Evolutionary conservation across 805 yeast species (phyloP).

Genomic region (Yarrowia divulgata): DNA sequence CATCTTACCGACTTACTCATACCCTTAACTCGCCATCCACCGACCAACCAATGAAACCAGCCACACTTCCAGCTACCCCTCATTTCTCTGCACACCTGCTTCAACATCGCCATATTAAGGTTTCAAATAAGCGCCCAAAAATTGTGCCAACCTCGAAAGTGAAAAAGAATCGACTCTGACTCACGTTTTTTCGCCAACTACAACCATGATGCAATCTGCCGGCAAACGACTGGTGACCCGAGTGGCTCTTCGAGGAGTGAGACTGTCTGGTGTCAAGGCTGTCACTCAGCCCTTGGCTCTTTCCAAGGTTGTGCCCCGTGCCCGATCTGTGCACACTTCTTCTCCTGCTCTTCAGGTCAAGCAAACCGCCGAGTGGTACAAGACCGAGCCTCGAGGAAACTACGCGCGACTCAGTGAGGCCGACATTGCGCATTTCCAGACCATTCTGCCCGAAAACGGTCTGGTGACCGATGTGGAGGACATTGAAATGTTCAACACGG

Average conservation of each 20-base stretch:
- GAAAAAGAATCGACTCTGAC: not conserved
- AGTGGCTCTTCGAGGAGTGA: not conserved
- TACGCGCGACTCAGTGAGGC: conserved; percentile 61
- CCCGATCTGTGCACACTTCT: conserved; percentile 7
- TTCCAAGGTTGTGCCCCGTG: not conserved
- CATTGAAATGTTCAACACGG: conserved; percentile 72
- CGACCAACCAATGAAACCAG: no score
- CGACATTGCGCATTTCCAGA: conserved; percentile 68
- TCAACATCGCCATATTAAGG: conserved; percentile 14
- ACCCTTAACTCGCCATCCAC: no score
- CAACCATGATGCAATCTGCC: conserved; percentile 22
- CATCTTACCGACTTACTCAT: no score
- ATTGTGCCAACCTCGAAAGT: no score
- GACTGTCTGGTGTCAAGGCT: not conserved
- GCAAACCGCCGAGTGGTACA: conserved; percentile 75
- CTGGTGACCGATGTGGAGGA: conserved; percentile 47
- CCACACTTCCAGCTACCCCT: not conserved
- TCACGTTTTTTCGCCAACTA: not conserved
- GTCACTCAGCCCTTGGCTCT: not conserved
- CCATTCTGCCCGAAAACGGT: conserved; percentile 61
- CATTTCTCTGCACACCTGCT: not conserved
- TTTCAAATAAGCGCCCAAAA: not conserved
- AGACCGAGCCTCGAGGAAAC: conserved; percentile 57
- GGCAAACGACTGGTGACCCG: conserved; percentile 22
- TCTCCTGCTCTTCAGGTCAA: conserved; percentile 49